Evolutionary conservation across 2,329 filamentous ascomycete genomes (phyloP), one percentile per base, ranked within the genome.

Genomic region (Epichloe typhina): DNA sequence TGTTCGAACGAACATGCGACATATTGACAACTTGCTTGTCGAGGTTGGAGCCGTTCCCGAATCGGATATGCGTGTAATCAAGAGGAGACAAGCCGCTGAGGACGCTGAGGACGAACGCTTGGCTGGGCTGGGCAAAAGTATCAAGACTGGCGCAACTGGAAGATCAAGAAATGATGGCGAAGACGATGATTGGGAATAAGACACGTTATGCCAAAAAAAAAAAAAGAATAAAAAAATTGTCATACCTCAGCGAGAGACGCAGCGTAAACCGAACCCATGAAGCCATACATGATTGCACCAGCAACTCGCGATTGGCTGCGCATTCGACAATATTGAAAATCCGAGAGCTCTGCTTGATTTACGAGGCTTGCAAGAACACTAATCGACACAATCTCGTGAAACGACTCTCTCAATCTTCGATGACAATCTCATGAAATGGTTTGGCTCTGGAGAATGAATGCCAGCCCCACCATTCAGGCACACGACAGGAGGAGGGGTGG

Each of bases 11-110:
- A 82, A 73, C 57, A 75, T 88, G 72, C 69, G 78, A 68, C 83
- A 94, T 62, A 70, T 97, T 53, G 89, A 97, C 64, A 79, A 83
- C 57, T 65, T 97, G 40, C 71, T 98, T 38, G 77, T 96, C 2
- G 84, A 89, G 46, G 74, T 94, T 38, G 89, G 89, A 3, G 91
- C 89, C 2, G 72, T 97, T 15, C 79, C 82, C 49, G 75, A 83
- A 47, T 84, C 82, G 52, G 93, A 98, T 64, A 77, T 87, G 67
- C 82, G 93, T 50, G 73, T 96, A 37, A 72, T 78, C 33, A 81
- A 82, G 69, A 72, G 77, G 56, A 74, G 75, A 59, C 72, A 76
- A 55, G 74, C 73, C 13, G 77, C 79, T 2, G 76, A 82, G 54
- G 80, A 83, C 41, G 77, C 72, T 46, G 75, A 79, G 57, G 77